Conservation (phyloP, 2,329 filamentous ascomycete species). For the Aspergillus puulaauensis region DNA sequence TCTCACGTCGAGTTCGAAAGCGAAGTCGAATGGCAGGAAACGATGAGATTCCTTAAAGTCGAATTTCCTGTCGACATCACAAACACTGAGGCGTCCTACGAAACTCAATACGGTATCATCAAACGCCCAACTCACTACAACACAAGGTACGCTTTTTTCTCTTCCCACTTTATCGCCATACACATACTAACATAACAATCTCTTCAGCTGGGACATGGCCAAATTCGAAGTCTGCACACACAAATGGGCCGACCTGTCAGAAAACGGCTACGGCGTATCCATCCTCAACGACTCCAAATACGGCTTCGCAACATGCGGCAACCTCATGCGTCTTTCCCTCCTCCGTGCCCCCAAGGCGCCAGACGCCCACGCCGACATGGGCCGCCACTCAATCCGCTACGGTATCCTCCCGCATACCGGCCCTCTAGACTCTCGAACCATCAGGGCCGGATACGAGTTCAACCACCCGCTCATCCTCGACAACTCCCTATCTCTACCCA, state of each 20-base stretch:
- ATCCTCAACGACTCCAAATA: constrained; percentile 96
- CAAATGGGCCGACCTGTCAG: constrained; percentile 88
- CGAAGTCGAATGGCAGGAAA: constrained; percentile 96
- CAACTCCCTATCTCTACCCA: constrained; percentile 29
- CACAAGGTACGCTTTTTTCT: constrained; percentile 58
- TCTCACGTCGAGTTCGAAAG: constrained; percentile 75
- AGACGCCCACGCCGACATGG: constrained; percentile 93
- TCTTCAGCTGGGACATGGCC: constrained; percentile 81
- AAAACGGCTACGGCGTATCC: constrained; percentile 84
- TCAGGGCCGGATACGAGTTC: constrained; percentile 84
- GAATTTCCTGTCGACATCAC: constrained; percentile 92
- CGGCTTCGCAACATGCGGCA: constrained; percentile 87
- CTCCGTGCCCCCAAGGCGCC: constrained; percentile 88
- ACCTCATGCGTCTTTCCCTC: constrained; percentile 83
- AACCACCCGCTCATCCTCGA: constrained; percentile 74
- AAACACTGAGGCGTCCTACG: constrained; percentile 91
- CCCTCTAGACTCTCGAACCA: constrained; percentile 67
- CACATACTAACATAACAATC: constrained; percentile 21
- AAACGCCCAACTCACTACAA: constrained; percentile 95
- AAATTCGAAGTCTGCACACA: constrained; percentile 97
- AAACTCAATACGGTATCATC: constrained; percentile 89
- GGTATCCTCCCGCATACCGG: constrained; percentile 85
- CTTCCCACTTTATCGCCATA: too few relatives aligned
- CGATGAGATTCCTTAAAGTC: constrained; percentile 97
- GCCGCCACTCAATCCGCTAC: constrained; percentile 80